Conservation (phyloP, 2,329 filamentous ascomycete species). For the Blumeria graminis region DNA sequence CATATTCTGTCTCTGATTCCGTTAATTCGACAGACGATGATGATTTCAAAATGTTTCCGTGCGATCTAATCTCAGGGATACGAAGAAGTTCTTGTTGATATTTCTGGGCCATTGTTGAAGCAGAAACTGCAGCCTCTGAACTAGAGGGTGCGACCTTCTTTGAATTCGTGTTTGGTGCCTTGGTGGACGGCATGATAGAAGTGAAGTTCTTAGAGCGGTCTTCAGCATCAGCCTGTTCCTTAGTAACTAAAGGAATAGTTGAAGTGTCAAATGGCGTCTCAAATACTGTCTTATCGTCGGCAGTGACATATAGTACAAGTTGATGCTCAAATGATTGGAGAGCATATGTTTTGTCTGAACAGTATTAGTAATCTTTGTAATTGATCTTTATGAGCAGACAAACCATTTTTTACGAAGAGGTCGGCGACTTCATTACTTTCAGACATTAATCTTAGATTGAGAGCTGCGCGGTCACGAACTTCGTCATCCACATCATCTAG, state of each 20-base stretch:
- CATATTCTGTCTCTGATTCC: slow-evolving; percentile 92
- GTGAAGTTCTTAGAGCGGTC: slow-evolving; percentile 95
- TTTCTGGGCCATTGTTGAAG: slow-evolving; percentile 61
- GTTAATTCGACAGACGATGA: slow-evolving; percentile 70
- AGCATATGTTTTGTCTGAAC: slow-evolving; percentile 73
- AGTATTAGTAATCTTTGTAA: slow-evolving; percentile 12
- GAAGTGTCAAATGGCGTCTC: slow-evolving; percentile 70
- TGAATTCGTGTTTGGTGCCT: slow-evolving; percentile 64
- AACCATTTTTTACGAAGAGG: slow-evolving; percentile 83
- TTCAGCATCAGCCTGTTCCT: slow-evolving; percentile 87
- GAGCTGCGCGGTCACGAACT: slow-evolving; percentile 78
- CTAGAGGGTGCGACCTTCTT: slow-evolving; percentile 44
- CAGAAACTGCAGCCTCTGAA: slow-evolving; percentile 51
- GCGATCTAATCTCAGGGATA: slow-evolving; percentile 77
- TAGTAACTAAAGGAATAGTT: slow-evolving; percentile 75
- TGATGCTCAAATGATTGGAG: slow-evolving; percentile 90
- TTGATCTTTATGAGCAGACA: slow-evolving; percentile 9
- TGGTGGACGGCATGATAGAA: slow-evolving; percentile 74
- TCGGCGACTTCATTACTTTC: slow-evolving; percentile 59
- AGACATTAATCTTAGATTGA: slow-evolving; percentile 79
- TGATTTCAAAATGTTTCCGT: slow-evolving; percentile 80
- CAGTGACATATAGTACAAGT: slow-evolving; percentile 90
- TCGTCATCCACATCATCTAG: slow-evolving; percentile 95
- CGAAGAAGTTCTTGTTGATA: slow-evolving; percentile 69
- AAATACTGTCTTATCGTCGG: slow-evolving; percentile 70